A percentile compares a stretch with the other conserved stretches of the same genome.
phyloP scores from a whole-genome alignment of 176 grass and related monocot genomes.

The Triticum turgidum region DNA sequence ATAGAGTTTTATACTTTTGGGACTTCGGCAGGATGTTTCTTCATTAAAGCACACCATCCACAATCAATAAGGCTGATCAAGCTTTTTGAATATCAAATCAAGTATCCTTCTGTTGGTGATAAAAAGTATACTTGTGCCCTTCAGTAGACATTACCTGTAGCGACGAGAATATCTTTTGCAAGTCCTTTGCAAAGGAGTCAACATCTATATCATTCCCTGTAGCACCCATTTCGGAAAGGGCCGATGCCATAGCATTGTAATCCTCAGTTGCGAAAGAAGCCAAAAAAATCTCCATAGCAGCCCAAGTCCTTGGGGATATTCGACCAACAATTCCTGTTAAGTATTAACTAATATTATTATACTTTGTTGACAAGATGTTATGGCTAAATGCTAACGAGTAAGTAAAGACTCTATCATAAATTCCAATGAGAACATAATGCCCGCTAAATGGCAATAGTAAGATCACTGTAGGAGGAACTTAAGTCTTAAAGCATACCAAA shows the following conservation, averaged over 20 bases:
- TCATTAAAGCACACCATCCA: background rate
- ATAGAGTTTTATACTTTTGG: background rate
- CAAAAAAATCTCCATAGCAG: constrained; percentile 95
- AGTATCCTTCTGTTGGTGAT: constrained; percentile 7
- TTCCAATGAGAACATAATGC: background rate
- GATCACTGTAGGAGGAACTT: background rate
- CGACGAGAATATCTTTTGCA: constrained; percentile 86
- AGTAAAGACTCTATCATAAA: background rate
- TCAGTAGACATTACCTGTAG: constrained; percentile 65
- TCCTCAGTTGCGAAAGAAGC: constrained; percentile 84
- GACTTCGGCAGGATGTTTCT: background rate
- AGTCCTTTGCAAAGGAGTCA: constrained; percentile 77
- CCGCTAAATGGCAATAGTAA: background rate
- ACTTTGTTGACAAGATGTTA: background rate
- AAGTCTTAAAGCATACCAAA: constrained; percentile 59
- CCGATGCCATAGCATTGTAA: constrained; percentile 79
- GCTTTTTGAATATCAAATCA: constrained; percentile 17
- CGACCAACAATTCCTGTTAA: constrained; percentile 88
- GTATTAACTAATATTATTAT: constrained; percentile 7
- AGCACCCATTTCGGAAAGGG: constrained; percentile 93
- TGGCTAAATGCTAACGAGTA: background rate
- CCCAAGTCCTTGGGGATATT: constrained; percentile 89
- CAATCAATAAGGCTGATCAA: background rate
- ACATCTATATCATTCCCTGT: constrained; percentile 82
- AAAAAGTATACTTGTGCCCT: background rate